Percentiles rank a stretch among this genome's conserved stretches.
phyloP scores from a whole-genome alignment of 495 filamentous ascomycete species.

The Neurospora sp. region DNA sequence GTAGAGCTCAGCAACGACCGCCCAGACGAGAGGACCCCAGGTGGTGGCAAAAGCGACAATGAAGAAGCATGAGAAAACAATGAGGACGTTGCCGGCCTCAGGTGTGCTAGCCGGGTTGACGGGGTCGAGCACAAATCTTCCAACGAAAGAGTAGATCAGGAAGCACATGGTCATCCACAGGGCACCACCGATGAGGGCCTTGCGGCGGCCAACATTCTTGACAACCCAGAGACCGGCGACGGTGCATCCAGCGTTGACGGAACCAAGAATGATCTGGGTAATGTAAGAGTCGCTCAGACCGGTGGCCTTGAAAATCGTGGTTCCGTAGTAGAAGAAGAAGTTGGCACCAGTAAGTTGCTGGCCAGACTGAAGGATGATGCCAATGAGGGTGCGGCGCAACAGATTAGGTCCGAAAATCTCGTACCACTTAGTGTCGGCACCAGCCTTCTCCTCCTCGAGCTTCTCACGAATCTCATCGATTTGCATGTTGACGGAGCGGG shows the following conservation, averaged over 20 bases:
- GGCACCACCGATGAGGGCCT: constrained; percentile 54
- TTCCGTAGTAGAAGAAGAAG: constrained; percentile 79
- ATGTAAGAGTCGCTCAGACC: constrained; percentile 59
- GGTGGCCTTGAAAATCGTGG: constrained; percentile 58
- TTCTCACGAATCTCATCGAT: constrained; percentile 65
- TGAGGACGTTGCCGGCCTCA: constrained; percentile 56
- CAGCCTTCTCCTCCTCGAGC: constrained; percentile 49
- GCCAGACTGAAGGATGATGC: constrained; percentile 59
- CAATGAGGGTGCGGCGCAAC: constrained; percentile 60
- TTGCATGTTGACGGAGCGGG: constrained; percentile 56
- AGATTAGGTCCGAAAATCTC: constrained; percentile 65
- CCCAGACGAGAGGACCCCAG: constrained; percentile 83
- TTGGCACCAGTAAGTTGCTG: constrained; percentile 67
- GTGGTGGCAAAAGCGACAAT: constrained; percentile 53
- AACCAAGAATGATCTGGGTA: constrained; percentile 64
- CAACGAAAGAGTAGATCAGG: constrained; percentile 65
- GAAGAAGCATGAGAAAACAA: constrained; percentile 77
- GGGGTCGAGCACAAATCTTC: constrained; percentile 44
- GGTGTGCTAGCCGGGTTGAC: constrained; percentile 42
- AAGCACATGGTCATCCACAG: constrained; percentile 63
- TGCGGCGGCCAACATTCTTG: constrained; percentile 59
- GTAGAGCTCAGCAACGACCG: constrained; percentile 71
- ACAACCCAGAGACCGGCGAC: constrained; percentile 66
- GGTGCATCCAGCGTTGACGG: constrained; percentile 65
- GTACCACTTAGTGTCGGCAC: constrained; percentile 47